phyloP scores from a whole-genome alignment of 2,329 filamentous ascomycete species.

The Pochonia chlamydosporia region DNA sequence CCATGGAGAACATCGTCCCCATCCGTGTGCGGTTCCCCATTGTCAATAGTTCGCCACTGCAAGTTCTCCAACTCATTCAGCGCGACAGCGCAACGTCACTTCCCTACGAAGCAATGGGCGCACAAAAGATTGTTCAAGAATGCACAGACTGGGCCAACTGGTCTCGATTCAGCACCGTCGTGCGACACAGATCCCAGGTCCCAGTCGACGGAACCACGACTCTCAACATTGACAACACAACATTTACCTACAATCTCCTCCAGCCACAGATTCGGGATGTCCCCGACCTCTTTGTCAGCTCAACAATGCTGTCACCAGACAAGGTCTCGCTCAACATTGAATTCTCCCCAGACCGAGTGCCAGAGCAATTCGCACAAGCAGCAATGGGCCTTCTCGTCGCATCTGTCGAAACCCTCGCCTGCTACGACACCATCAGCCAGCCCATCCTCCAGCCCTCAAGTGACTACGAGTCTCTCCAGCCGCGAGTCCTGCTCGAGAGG shows the following conservation, averaged over 20 bases:
- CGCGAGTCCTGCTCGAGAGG: constrained; percentile 33
- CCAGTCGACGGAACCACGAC: constrained; percentile 30
- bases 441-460: constrained; percentile 37
- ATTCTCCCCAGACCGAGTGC: constrained; percentile 40
- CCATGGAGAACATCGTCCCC: constrained; percentile 40
- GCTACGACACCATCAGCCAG: constrained; percentile 38
- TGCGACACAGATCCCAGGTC: constrained; percentile 38
- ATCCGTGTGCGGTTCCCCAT: constrained; percentile 43
- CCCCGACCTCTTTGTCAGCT: constrained; percentile 40
- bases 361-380: constrained; percentile 34
- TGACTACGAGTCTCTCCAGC: constrained; percentile 29
- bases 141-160: constrained; percentile 51
- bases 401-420: constrained; percentile 40
- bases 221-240: constrained; percentile 38
- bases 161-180: constrained; percentile 47
- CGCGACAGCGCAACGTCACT: constrained; percentile 41
- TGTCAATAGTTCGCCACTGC: constrained; percentile 37
- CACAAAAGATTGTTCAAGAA: constrained; percentile 43
- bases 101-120: constrained; percentile 45
- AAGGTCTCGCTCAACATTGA: constrained; percentile 37
- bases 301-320: constrained; percentile 29
- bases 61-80: constrained; percentile 43
- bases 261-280: constrained; percentile 34
- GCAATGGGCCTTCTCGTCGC: constrained; percentile 40
- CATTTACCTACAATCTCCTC: constrained; percentile 37